These are phyloP conservation scores for Colletotrichum sp. DNA, from an alignment of 2,329 filamentous ascomycete genomes.

Conservation along the genomic window DNA sequence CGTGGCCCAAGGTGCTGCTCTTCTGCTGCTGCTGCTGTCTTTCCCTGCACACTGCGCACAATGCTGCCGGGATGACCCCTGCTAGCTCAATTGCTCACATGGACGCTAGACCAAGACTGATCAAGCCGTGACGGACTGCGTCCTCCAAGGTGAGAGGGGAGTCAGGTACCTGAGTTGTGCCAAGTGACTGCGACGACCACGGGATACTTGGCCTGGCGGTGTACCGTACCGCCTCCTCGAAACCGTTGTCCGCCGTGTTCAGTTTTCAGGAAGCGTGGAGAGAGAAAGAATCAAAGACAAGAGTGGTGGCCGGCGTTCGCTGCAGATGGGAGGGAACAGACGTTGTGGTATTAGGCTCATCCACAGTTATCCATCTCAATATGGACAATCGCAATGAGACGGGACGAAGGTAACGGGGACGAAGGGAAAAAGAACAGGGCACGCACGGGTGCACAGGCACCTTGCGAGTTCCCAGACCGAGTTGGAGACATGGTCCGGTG, in stretches of 20 bases:
- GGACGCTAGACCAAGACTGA: constrained; percentile 12
- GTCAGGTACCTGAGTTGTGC: constrained; percentile 10
- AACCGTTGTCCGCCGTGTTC: not conserved
- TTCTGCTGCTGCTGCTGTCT: not conserved
- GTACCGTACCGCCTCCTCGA: not conserved
- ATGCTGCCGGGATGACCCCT: constrained; percentile 28
- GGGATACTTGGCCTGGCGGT: constrained; percentile 4
- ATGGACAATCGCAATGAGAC: not conserved
- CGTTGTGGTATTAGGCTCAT: constrained; percentile 9
- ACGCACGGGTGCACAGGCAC: constrained; percentile 9
- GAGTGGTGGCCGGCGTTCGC: not conserved
- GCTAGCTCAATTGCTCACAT: constrained; percentile 27
- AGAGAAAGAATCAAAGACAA: not conserved
- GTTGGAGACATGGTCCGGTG: not conserved
- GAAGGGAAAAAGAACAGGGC: not conserved
- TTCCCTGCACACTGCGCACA: not conserved
- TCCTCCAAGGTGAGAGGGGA: constrained; percentile 4
- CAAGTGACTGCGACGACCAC: not conserved
- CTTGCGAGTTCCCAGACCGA: not conserved
- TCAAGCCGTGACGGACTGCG: constrained; percentile 10
- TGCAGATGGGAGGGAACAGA: not conserved
- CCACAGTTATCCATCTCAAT: constrained; percentile 12
- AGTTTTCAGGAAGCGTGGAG: not conserved
- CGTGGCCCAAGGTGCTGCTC: not conserved
- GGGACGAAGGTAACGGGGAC: constrained; percentile 4